Conservation (phyloP, 306 rosid species). For the Castanea mollissima region DNA sequence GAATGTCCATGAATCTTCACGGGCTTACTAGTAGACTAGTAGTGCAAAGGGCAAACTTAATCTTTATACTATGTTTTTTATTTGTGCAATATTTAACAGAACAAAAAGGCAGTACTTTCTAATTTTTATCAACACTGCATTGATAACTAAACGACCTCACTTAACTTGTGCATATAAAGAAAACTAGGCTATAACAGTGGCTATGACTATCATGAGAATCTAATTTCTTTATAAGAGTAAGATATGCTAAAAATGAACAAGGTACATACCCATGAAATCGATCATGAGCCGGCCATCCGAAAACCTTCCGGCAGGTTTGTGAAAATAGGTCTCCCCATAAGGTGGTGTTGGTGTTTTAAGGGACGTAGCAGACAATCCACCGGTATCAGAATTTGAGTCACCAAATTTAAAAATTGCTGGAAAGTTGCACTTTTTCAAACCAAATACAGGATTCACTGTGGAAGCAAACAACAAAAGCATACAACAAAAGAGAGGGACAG, state of each 20-base stretch:
- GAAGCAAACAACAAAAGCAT: neutral
- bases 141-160: neutral
- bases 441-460: constrained; percentile 7
- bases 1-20: neutral
- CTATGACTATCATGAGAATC: neutral
- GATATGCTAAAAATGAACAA: constrained; percentile 11
- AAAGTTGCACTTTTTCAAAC: constrained; percentile 25
- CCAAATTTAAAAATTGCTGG: constrained; percentile 60
- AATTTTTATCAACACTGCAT: neutral
- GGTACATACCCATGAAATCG: constrained; percentile 42
- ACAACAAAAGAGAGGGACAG: neutral
- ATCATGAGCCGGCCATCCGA: constrained; percentile 43
- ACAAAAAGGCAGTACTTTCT: neutral
- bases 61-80: neutral
- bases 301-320: constrained; percentile 36
- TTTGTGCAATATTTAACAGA: neutral
- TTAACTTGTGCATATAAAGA: too few relatives aligned
- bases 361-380: constrained; percentile 34
- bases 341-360: constrained; percentile 18
- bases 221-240: neutral
- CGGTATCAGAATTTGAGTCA: constrained; percentile 54
- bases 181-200: too few relatives aligned
- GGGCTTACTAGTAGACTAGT: neutral
- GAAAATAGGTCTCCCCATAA: constrained; percentile 51
- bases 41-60: neutral